Percentiles rank a stretch among this genome's conserved stretches.
Evolutionary conservation across 768 basidiomycete genomes (phyloP).

Genomic region (Tulasnella sp.): DNA sequence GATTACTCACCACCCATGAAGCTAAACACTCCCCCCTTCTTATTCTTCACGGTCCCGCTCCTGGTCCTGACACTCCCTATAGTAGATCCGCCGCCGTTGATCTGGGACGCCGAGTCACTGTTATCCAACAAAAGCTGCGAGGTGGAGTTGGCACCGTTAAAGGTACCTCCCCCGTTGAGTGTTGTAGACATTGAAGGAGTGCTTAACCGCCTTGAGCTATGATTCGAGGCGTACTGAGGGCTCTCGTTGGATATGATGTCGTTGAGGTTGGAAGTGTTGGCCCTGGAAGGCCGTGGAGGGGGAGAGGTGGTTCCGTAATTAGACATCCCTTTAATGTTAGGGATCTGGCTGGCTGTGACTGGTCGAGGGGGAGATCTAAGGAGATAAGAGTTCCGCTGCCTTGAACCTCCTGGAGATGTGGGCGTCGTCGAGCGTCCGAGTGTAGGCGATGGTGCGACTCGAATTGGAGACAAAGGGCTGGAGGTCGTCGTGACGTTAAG

Average conservation of each 20-base stretch:
- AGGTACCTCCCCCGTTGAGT: background rate
- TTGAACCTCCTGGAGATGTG: background rate
- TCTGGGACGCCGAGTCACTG: slow-evolving; percentile 3
- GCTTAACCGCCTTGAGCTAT: slow-evolving; percentile 3
- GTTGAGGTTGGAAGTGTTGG: slow-evolving; percentile 71
- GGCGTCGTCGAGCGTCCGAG: slow-evolving; percentile 6
- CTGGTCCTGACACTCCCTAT: slow-evolving; percentile 10
- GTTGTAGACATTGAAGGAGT: background rate
- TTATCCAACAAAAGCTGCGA: background rate
- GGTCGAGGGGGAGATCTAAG: background rate
- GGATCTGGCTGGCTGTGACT: background rate
- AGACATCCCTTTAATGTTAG: background rate
- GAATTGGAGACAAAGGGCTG: background rate
- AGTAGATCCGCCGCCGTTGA: background rate
- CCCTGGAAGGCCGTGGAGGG: slow-evolving; percentile 71
- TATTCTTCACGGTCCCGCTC: slow-evolving; percentile 18
- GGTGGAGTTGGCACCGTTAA: background rate
- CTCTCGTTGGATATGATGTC: slow-evolving; percentile 31
- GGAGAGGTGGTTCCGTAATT: slow-evolving; percentile 31
- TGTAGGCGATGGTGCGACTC: slow-evolving; percentile 1
- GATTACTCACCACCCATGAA: background rate
- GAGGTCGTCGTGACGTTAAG: background rate
- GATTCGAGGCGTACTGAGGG: background rate
- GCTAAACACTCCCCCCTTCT: slow-evolving; percentile 12
- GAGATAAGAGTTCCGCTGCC: slow-evolving; percentile 8